Conservation (phyloP, 2,329 filamentous ascomycete species). For the Nigrospora osmanthi region DNA sequence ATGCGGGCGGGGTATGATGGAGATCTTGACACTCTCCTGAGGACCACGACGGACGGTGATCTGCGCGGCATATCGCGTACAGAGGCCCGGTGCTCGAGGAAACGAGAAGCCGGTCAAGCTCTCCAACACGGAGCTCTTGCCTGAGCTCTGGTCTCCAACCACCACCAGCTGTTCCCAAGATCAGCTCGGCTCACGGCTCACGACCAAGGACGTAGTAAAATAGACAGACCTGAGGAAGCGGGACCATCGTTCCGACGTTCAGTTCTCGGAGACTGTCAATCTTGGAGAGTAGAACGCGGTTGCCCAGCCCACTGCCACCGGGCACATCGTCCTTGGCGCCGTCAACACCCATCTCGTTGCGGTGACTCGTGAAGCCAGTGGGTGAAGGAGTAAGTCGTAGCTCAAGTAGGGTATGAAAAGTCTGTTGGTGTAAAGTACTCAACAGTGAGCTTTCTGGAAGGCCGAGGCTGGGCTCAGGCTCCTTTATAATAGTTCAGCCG, state of each 20-base stretch:
- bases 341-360: too few species aligned
- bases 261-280: conserved; percentile 18
- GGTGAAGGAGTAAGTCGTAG: too few species aligned
- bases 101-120: conserved; percentile 28
- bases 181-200: neutral
- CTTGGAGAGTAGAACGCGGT: conserved; percentile 13
- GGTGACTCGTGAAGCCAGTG: too few species aligned
- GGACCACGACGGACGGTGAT: conserved; percentile 7
- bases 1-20: conserved; percentile 4
- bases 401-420: too few species aligned
- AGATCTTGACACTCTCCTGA: neutral
- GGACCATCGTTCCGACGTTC: conserved; percentile 13
- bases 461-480: too few species aligned
- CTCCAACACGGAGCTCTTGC: conserved; percentile 68
- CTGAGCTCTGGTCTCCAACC: conserved; percentile 67
- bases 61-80: conserved; percentile 19
- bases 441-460: too few species aligned
- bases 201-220: neutral
- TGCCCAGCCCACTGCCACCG: conserved; percentile 6
- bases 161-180: conserved; percentile 50
- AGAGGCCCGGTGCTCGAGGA: conserved; percentile 10
- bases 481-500: too few species aligned
- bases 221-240: conserved; percentile 12
- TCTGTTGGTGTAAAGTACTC: too few species aligned
- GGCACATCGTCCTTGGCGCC: too few species aligned